Evolutionary conservation across 2,329 filamentous ascomycete genomes (phyloP).

Genomic region (Mariannaea sp.): DNA sequence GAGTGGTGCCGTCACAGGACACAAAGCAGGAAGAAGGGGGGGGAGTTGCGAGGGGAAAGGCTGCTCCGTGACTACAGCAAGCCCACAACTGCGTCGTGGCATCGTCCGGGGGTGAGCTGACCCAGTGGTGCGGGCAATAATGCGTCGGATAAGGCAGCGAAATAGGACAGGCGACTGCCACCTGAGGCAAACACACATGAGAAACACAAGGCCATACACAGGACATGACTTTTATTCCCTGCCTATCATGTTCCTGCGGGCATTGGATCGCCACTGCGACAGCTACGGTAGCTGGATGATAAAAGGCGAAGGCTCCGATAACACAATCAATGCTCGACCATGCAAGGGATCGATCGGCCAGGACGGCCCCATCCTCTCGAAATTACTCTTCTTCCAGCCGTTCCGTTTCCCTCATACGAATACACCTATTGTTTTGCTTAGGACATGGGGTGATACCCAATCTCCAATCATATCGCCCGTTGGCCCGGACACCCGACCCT

Average conservation of each 20-base stretch:
- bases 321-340: no score
- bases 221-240: background rate
- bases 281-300: conserved; percentile 1
- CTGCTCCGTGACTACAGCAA: background rate
- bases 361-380: conserved; percentile 11
- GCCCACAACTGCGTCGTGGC: conserved; percentile 9
- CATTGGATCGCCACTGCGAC: background rate
- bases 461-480: conserved; percentile 3
- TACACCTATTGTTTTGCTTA: no score
- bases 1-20: background rate
- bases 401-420: no score
- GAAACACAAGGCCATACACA: conserved; percentile 8
- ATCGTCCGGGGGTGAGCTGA: conserved; percentile 3
- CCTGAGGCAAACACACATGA: conserved; percentile 12
- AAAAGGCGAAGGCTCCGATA: background rate
- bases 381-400: conserved; percentile 14
- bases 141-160: background rate
- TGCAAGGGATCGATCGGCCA: background rate
- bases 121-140: no score
- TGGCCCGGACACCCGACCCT: conserved; percentile 11
- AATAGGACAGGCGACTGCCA: conserved; percentile 5
- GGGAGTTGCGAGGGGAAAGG: background rate
- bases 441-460: background rate
- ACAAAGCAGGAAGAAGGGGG: conserved; percentile 1
- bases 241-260: background rate